Percentiles rank a stretch among this genome's conserved stretches.
phyloP scores from a whole-genome alignment of 352 stramenopile species.

The Phytopythium kandeliae region DNA sequence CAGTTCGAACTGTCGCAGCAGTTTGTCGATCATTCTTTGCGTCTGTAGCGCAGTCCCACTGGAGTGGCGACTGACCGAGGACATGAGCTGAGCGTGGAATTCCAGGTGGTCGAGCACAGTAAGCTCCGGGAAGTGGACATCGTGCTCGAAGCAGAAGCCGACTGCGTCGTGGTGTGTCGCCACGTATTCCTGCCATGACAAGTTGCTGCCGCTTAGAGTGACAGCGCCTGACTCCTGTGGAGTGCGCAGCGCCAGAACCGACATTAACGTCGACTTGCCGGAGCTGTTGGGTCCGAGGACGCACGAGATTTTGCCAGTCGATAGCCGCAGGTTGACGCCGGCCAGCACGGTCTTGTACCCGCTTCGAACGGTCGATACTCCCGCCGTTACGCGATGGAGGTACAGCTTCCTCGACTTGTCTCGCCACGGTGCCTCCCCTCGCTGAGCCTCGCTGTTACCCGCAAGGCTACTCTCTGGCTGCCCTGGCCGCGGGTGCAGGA shows the following conservation, averaged over 20 bases:
- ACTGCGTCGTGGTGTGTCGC: conserved; percentile 27
- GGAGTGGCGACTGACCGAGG: background rate
- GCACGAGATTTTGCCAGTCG: conserved; percentile 8
- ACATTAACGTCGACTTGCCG: conserved; percentile 14
- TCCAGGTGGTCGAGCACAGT: conserved; percentile 56
- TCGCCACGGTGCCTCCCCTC: background rate
- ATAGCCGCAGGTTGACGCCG: conserved; percentile 11
- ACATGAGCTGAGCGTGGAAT: conserved; percentile 43
- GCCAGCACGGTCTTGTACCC: conserved; percentile 7
- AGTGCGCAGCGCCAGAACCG: conserved; percentile 12
- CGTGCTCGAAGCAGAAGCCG: conserved; percentile 61
- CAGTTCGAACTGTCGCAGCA: conserved; percentile 30
- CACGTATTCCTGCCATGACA: conserved; percentile 49
- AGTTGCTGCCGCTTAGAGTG: conserved; percentile 23
- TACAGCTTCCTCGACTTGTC: conserved; percentile 4
- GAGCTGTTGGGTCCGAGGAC: conserved; percentile 5
- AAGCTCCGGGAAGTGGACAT: conserved; percentile 68
- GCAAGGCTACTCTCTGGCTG: no score
- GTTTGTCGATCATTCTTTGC: conserved; percentile 12
- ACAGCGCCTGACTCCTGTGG: conserved; percentile 33
- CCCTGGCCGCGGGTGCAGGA: background rate
- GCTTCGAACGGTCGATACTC: background rate
- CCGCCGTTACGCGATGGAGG: conserved; percentile 9
- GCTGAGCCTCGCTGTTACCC: background rate
- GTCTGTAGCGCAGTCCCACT: conserved; percentile 4